These are phyloP conservation scores for Plasmodium relictum DNA, from an alignment of 169 alveolate species.

Conservation along the genomic window DNA sequence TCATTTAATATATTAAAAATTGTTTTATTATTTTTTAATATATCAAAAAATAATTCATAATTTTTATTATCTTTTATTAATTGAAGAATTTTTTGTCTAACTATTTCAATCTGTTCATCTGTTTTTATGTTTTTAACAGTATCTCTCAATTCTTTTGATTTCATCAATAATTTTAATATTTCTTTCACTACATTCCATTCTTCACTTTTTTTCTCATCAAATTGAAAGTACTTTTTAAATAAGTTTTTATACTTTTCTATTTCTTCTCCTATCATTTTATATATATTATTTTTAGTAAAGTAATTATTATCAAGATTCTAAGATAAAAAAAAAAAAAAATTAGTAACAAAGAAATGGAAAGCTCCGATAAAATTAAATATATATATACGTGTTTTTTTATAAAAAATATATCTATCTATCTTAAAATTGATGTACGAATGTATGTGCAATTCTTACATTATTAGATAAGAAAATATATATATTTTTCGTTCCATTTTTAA, in stretches of 20 bases:
- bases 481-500: neutral
- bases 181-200: slow-evolving; percentile 30
- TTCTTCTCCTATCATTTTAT: neutral
- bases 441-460: slow-evolving; percentile 1
- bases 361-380: neutral
- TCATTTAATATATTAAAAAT: slow-evolving; percentile 10
- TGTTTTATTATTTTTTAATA: slow-evolving; percentile 7
- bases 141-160: slow-evolving; percentile 24
- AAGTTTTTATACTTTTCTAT: slow-evolving; percentile 11
- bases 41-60: slow-evolving; percentile 22
- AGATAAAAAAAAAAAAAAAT: neutral
- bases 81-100: slow-evolving; percentile 22
- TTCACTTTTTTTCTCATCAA: slow-evolving; percentile 3
- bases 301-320: slow-evolving; percentile 2
- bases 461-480: slow-evolving; percentile 17
- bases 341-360: neutral
- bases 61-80: slow-evolving; percentile 27
- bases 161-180: slow-evolving; percentile 13
- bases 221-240: slow-evolving; percentile 1
- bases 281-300: slow-evolving; percentile 24
- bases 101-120: slow-evolving; percentile 27
- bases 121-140: slow-evolving; percentile 1
- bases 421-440: too few species aligned
- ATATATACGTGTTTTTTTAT: neutral
- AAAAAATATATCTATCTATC: too few species aligned